phyloP scores from a whole-genome alignment of 192 early-diverging fungal species.

The Coemansia sp. region DNA sequence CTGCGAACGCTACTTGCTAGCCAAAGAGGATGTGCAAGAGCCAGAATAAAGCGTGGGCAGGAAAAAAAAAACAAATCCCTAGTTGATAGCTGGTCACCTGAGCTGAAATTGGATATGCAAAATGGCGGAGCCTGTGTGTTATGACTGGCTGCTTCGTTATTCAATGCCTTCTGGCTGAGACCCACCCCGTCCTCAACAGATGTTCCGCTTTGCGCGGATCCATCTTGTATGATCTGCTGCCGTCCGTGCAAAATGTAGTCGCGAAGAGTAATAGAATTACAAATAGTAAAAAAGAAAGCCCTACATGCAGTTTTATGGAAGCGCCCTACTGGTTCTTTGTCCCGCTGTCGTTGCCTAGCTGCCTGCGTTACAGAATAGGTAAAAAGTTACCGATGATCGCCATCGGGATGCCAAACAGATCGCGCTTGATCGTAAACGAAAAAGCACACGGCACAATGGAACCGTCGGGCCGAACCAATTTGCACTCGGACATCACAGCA shows the following conservation, averaged over 20 bases:
- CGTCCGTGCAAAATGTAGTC: neutral
- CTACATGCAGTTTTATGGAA: neutral
- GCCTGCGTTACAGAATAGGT: conserved; percentile 41
- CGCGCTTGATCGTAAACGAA: conserved; percentile 95
- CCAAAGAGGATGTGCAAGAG: neutral
- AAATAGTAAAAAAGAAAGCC: neutral
- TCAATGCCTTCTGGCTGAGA: too few species aligned
- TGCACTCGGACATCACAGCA: conserved; percentile 86
- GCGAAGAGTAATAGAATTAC: neutral
- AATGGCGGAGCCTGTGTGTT: neutral
- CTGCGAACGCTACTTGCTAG: neutral
- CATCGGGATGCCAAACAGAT: conserved; percentile 93
- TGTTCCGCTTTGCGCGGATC: neutral
- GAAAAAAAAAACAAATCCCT: neutral
- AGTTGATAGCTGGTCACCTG: conserved; percentile 1
- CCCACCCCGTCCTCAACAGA: too few species aligned
- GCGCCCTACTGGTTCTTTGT: neutral
- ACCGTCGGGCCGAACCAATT: conserved; percentile 71
- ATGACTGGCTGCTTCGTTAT: too few species aligned
- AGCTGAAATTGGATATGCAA: conserved; percentile 6
- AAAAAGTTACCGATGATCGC: conserved; percentile 77
- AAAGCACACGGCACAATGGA: conserved; percentile 84
- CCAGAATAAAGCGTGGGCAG: neutral
- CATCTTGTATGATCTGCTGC: too few species aligned
- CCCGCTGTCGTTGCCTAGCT: neutral